Evolutionary conservation across 257 asterid species (phyloP).

Genomic region (Solanum commersonii): DNA sequence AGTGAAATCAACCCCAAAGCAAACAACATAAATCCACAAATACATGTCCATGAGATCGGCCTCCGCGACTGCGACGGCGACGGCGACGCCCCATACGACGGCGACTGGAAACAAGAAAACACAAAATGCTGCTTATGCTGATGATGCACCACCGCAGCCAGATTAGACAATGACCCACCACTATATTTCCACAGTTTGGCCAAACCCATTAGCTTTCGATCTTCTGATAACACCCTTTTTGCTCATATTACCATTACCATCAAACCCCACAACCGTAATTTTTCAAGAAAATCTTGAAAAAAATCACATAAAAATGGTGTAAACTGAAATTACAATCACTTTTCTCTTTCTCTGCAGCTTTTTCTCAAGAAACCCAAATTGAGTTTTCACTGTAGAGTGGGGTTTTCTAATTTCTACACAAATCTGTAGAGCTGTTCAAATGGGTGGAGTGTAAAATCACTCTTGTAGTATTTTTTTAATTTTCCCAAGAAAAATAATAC

Average conservation of each 20-base stretch:
- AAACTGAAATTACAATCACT: background rate
- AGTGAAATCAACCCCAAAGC: slow-evolving; percentile 83
- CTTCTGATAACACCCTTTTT: slow-evolving; percentile 29
- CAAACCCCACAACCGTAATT: background rate
- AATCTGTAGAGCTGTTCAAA: background rate
- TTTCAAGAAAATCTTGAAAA: background rate
- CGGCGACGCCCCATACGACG: slow-evolving; percentile 18
- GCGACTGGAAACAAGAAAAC: slow-evolving; percentile 19
- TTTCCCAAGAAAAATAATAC: background rate
- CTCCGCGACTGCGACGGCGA: slow-evolving; percentile 21
- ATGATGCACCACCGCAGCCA: background rate
- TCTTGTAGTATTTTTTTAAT: background rate
- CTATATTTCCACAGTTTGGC: slow-evolving; percentile 46
- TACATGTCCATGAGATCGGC: slow-evolving; percentile 71
- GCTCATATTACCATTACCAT: slow-evolving; percentile 8
- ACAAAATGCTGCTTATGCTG: slow-evolving; percentile 18
- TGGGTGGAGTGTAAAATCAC: background rate
- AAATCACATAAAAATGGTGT: background rate
- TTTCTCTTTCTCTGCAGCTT: background rate
- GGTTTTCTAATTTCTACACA: background rate
- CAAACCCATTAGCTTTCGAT: slow-evolving; percentile 44
- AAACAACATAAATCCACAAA: slow-evolving; percentile 76
- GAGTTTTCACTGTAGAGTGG: slow-evolving; percentile 1
- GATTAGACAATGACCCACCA: background rate
- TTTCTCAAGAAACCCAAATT: background rate